These are phyloP conservation scores for Fusarium nematophilum DNA, from an alignment of 2,329 filamentous ascomycete species.

Conservation along the genomic window DNA sequence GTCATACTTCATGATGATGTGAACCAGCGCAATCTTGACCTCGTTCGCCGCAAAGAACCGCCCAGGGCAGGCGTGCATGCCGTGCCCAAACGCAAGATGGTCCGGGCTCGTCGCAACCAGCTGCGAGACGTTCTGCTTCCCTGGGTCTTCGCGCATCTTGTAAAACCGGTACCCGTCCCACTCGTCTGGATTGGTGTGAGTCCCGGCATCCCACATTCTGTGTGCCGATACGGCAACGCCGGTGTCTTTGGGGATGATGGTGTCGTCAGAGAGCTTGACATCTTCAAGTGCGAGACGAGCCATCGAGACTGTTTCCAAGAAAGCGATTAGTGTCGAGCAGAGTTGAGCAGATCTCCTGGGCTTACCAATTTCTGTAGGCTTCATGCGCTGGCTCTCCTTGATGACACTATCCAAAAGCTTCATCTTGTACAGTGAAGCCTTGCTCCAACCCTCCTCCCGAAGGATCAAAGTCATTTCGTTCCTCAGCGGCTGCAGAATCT, in stretches of 20 bases:
- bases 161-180: constrained; percentile 47
- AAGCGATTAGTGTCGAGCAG: background rate
- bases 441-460: no score
- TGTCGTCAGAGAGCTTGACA: constrained; percentile 11
- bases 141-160: constrained; percentile 40
- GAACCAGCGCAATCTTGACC: constrained; percentile 50
- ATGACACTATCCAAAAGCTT: no score
- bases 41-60: constrained; percentile 56
- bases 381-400: no score
- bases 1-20: constrained; percentile 49
- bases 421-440: no score
- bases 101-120: constrained; percentile 49
- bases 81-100: constrained; percentile 53
- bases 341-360: no score
- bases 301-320: background rate
- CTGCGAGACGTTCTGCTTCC: constrained; percentile 43
- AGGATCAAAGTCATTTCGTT: no score
- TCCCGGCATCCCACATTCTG: constrained; percentile 34
- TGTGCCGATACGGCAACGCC: background rate
- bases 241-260: background rate
- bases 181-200: constrained; percentile 39
- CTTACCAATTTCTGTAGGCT: no score
- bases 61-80: constrained; percentile 55
- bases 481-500: no score
- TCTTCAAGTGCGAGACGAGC: constrained; percentile 1